Evolutionary conservation across 1,284 basidiomycete species (phyloP), one percentile per base, ranked within the genome.

Genomic region (Fomitiporia mediterranea): DNA sequence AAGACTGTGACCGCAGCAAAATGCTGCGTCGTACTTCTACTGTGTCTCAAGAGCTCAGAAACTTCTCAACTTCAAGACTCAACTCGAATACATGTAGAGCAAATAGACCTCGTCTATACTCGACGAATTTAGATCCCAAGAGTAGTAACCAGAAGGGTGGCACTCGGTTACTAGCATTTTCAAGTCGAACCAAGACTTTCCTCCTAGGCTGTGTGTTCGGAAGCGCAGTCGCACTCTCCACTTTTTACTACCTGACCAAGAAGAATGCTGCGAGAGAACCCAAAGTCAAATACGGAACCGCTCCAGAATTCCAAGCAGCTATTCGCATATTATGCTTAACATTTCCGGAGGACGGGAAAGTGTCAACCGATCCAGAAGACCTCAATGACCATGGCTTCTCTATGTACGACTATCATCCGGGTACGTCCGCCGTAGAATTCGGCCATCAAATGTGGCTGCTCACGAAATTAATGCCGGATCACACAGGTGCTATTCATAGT

Each of bases 381-480:
- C 66, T 86, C 6, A 69, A 74, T 11, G 62, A 70, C 11, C 83
- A 86, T 62, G 85, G 85, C 0, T 78, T 76, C 59, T 84, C 82
- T 2, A 69, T 73, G 49, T 78, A 80, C 56, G 78, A 81, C 43
- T 74, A 84, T 60, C 82, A 83, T 65, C 76, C 77, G 46, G 77
- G 83, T 82, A 60, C 39, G 68, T 47, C 3, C 9, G 8, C 28
- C 32, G 3, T 4, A n/a, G 35, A 34, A 11, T n/a, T 17, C 23
- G n/a, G 23, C 39, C 9, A 30, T 25, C 37, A 28, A 55, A 34
- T 44, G 11, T 23, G 35, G 13, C 19, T 38, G n/a, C 30, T 11
- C 46, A 13, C 19, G n/a, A n/a, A n/a, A n/a, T n/a, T n/a, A n/a
- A n/a, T n/a, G n/a, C n/a, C n/a, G n/a, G n/a, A 51, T 40, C 51